Evolutionary conservation across 352 stramenopile species (phyloP), one percentile per base, ranked within the genome.

Genomic region (Phytopythium litorale): DNA sequence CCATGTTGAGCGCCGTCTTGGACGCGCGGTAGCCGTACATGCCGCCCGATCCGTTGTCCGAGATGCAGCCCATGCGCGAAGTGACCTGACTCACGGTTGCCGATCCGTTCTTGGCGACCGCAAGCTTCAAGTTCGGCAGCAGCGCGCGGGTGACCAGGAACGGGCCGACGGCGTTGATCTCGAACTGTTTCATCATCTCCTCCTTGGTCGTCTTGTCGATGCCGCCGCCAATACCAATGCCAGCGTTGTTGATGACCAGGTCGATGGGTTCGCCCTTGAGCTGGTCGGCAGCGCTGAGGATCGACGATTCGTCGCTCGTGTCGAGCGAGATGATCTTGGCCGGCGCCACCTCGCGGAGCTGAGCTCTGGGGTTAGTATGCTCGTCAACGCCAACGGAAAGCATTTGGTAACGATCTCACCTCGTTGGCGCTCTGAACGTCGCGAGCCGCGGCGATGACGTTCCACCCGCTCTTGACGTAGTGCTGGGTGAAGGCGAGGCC

Each of bases 1-100:
- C 58, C 66, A 81, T 87, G 66, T 95, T 95, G 56, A 90, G 69
- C 28, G 80, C 86, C 40, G 76, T 51, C 66, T 92, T 92, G 51
- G 76, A 87, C 43, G 85, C 76, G 49, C 81, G 76, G 74, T 94
- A 92, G 56, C 75, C 79, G 61, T 90, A 90, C 33, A 53, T 55
- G 18, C 62, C 65, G 12, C 65, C 68, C 4, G 68, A 70, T 15
- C 32, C 51, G 52, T 75, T 75, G 49, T 75, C 61, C 4, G 58
- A 63, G 42, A 91, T 80, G 48, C 78, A 84, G 40, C 81, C 84
- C 51, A 85, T 61, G 7, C 58, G 54, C 8, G 76, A 87, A 33
- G 72, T 72, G 35, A 91, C 38, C 49, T 91, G 73, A 28, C 62
- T 67, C 46, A 81, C 76, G 19, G 66, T 78, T 7, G 74, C 76